Base-by-base conservation (phyloP, 2,329 filamentous ascomycete genomes). In the Colletotrichum musae region DNA sequence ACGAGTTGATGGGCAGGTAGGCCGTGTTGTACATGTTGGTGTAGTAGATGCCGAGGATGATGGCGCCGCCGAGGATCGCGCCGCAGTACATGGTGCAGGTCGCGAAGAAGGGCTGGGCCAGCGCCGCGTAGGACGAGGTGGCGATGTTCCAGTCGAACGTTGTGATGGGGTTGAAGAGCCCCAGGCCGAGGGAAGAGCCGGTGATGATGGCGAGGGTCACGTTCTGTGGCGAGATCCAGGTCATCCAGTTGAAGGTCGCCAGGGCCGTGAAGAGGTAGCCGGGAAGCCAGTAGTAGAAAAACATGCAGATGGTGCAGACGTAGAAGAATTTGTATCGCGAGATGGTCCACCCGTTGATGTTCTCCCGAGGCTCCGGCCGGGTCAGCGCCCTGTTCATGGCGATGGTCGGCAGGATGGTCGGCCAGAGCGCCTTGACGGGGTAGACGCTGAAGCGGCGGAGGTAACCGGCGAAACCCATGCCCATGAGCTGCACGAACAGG, bases 131-230 rank as follows among this genome's bases (percentile, higher is more conserved):
- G 10, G 78, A 81, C 36, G 74, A 80, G 0, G 80, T 82, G 3
- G 79, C 76, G 15, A 83, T 36, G 57, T 87, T 87, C 80, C 83
- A 86, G 74, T 88, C 86, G 43, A 86, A 86, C 0, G 82, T 87
- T 0, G 85, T 82, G 5, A 86, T 72, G 0, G 83, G 86, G 71
- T 85, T 87, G 75, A 85, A 85, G 6, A 70, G 32, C 5, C 79
- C 85, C 43, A 86, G 74, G 0, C 81, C 81, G 0, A 78, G 77
- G 1, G 75, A 75, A 0, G 82, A 80, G 0, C 83, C 83, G 0
- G 84, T 86, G 12, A 86, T 74, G 6, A 82, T 79, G 13, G 83
- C 79, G 1, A 85, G 75, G 6, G 79, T 81, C 51, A 83, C 70
- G 59, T 84, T 85, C 39, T 81, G 72, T 0, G 84, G 84, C 0